Percentiles rank a stretch among this genome's conserved stretches.
Evolutionary conservation across 1,284 basidiomycete genomes (phyloP).

Genomic region (Trichosporon sp.): DNA sequence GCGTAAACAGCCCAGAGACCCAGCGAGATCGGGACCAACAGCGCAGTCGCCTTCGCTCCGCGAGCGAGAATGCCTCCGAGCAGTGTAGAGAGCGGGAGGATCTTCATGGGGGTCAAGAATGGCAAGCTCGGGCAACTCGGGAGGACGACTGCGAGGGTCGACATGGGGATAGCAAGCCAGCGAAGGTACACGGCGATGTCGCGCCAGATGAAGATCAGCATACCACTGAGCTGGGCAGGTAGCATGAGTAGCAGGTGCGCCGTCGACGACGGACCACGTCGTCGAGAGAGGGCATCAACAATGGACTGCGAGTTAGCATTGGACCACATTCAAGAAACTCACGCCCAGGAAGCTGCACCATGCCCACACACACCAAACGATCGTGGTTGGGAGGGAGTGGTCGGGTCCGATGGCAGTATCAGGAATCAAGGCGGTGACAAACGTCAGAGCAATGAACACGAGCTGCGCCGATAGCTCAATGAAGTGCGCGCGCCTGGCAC

Average conservation of each 20-base stretch:
- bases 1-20: conserved; percentile 16
- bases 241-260: conserved; percentile 18
- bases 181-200: conserved; percentile 11
- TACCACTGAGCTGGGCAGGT: conserved; percentile 13
- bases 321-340: neutral
- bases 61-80: conserved; percentile 19
- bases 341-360: conserved; percentile 14
- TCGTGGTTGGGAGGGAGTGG: conserved; percentile 9
- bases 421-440: conserved; percentile 17
- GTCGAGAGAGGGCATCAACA: conserved; percentile 13
- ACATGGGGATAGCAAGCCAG: conserved; percentile 11
- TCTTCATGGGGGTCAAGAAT: conserved; percentile 14
- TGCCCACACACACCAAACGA: conserved; percentile 18
- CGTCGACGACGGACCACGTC: conserved; percentile 11
- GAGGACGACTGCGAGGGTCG: conserved; percentile 16
- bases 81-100: conserved; percentile 17
- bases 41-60: conserved; percentile 17
- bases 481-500: conserved; percentile 15
- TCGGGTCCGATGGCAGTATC: conserved; percentile 14
- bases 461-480: conserved; percentile 15
- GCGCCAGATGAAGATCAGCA: conserved; percentile 7
- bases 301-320: conserved; percentile 9
- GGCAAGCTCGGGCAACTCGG: conserved; percentile 14
- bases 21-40: conserved; percentile 16
- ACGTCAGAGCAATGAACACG: conserved; percentile 18